Percentiles rank a stretch among this genome's conserved stretches.
Evolutionary conservation across 352 stramenopile genomes (phyloP).

Genomic region (Phytophthora gonapodyides): DNA sequence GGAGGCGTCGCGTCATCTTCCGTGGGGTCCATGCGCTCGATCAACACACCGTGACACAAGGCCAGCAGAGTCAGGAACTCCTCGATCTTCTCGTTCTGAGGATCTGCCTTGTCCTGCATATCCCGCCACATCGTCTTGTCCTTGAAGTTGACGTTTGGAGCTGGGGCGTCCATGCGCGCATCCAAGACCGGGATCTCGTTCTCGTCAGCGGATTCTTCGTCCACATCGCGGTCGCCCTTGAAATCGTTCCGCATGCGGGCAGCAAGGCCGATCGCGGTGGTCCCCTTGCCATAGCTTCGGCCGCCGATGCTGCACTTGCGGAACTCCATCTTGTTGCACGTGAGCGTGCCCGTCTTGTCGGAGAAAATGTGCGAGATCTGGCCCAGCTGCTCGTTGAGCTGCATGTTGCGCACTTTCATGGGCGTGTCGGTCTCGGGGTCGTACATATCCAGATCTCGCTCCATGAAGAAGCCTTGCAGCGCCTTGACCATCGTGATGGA

Average conservation of each 20-base stretch:
- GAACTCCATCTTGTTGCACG: conserved; percentile 92
- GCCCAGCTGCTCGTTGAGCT: conserved; percentile 87
- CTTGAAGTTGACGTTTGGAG: conserved; percentile 82
- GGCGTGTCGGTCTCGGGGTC: conserved; percentile 66
- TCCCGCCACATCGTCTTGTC: conserved; percentile 67
- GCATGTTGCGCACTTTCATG: conserved; percentile 86
- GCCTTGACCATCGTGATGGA: conserved; percentile 91
- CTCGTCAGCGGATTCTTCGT: conserved; percentile 52
- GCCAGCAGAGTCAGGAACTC: conserved; percentile 89
- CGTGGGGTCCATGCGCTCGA: conserved; percentile 81
- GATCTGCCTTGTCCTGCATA: conserved; percentile 41
- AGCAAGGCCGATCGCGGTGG: conserved; percentile 79
- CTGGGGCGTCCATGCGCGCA: conserved; percentile 32
- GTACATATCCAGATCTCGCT: conserved; percentile 86
- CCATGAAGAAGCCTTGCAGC: conserved; percentile 89
- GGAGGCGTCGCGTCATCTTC: conserved; percentile 30
- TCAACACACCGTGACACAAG: conserved; percentile 96
- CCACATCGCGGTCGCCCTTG: conserved; percentile 42
- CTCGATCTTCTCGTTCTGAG: conserved; percentile 61
- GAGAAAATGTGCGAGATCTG: conserved; percentile 99
- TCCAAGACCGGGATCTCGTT: conserved; percentile 37
- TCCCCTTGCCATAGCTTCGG: conserved; percentile 82
- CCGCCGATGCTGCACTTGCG: conserved; percentile 87
- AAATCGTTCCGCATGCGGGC: conserved; percentile 70
- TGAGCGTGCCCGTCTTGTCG: conserved; percentile 88